These are phyloP conservation scores for Gnaphalium uliginosum DNA, from an alignment of 129 eudicot species.

Conservation along the genomic window DNA sequence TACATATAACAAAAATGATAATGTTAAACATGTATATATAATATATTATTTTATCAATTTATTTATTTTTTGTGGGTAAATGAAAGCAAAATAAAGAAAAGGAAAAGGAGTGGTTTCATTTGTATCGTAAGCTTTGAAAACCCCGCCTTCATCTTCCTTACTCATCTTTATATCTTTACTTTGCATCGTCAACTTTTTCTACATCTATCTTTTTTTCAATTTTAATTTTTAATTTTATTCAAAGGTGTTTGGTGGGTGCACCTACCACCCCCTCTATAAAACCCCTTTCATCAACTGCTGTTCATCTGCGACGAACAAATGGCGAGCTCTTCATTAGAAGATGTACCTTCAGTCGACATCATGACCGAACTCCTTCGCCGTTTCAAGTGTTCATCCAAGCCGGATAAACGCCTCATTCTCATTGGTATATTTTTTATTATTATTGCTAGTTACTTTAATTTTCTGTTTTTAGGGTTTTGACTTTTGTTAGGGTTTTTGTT, in stretches of 20 bases:
- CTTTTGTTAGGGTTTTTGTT: constrained; percentile 8
- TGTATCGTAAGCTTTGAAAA: constrained; percentile 31
- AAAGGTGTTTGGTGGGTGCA: constrained; percentile 21
- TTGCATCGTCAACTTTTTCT: not conserved
- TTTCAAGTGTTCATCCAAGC: constrained; percentile 49
- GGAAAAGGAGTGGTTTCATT: constrained; percentile 3
- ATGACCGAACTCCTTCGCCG: constrained; percentile 61
- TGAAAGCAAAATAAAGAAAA: not conserved
- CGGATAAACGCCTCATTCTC: constrained; percentile 58
- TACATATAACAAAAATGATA: no score
- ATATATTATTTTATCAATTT: no score
- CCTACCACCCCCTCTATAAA: constrained; percentile 24
- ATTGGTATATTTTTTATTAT: constrained; percentile 25
- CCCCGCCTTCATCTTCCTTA: constrained; percentile 40
- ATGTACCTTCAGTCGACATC: constrained; percentile 46
- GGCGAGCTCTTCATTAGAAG: constrained; percentile 45
- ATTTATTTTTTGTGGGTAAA: not conserved
- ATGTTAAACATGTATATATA: no score
- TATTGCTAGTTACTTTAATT: not conserved
- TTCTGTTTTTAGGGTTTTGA: constrained; percentile 6
- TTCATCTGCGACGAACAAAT: constrained; percentile 21
- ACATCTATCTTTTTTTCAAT: constrained; percentile 1
- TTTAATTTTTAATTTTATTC: not conserved
- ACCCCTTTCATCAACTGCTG: not conserved
- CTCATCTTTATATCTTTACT: not conserved